Evolutionary conservation across 768 basidiomycete genomes (phyloP), one percentile per base, ranked within the genome.

Genomic region (Mycena amicta): DNA sequence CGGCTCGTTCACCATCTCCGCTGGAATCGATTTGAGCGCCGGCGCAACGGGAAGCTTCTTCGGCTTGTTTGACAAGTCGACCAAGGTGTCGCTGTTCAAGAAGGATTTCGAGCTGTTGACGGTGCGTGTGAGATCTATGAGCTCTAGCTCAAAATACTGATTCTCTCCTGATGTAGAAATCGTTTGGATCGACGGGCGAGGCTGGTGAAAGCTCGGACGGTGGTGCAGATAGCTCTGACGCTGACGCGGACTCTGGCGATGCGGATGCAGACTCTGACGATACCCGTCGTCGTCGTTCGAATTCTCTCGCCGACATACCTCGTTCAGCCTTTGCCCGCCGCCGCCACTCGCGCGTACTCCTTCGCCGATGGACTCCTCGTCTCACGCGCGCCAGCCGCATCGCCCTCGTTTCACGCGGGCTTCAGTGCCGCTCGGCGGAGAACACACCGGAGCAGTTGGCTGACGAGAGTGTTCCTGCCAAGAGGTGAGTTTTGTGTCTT

Each of bases 51-150:
- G 61, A 4, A 43, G 52, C 1, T 62, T 58, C 50, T 62, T 62
- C 28, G 53, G 53, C 6, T 16, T 62, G 8, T 62, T 58, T 41
- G 56, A 57, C 43, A 33, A 50, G 29, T 50, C 47, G 3, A 62
- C 57, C 6, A 62, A 62, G 31, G 40, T 62, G 4, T 55, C 61
- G 2, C 22, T 62, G 25, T 62, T 62, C 61, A 39, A 62, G 46
- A 62, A 62, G 54, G 37, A 43, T 25, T 57, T 62, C 37, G 41
- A 54, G 26, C 50, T 62, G 12, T 43, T 61, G 4, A 56, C 41
- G 23, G 60, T 61, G 30, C n/a, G n/a, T n/a, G n/a, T n/a, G n/a
- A n/a, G n/a, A 0, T n/a, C n/a, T 29, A 11, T n/a, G 3, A 15
- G 12, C 16, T 11, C 8, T 12, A 13, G 18, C 28, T n/a, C 2